Conservation (phyloP, 345 rosid genomes). For the Hypericum androsaemum region DNA sequence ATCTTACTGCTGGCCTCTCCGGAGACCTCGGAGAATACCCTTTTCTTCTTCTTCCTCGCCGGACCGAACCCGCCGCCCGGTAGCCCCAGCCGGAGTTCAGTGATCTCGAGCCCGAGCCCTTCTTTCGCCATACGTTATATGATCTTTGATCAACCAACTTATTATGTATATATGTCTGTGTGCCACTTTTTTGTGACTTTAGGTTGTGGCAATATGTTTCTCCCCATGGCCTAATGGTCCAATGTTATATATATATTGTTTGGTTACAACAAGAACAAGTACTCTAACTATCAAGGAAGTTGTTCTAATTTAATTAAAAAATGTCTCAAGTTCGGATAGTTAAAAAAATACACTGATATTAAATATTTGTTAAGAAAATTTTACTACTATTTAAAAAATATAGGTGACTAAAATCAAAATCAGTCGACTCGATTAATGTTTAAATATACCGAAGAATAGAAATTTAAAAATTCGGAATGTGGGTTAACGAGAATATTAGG, state of each 20-base stretch:
- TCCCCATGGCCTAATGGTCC: too few relatives aligned
- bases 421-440: too few relatives aligned
- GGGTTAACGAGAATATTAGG: background rate
- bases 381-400: too few relatives aligned
- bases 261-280: too few relatives aligned
- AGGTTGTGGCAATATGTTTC: background rate
- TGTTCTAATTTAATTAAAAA: too few relatives aligned
- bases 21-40: constrained; percentile 54
- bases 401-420: too few relatives aligned
- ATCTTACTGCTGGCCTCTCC: constrained; percentile 9
- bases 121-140: constrained; percentile 29
- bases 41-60: constrained; percentile 46
- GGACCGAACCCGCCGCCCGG: constrained; percentile 31
- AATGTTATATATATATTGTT: too few relatives aligned
- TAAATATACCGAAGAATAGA: background rate
- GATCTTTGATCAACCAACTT: constrained; percentile 1
- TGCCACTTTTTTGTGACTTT: background rate
- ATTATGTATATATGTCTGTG: background rate
- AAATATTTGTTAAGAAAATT: too few relatives aligned
- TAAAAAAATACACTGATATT: too few relatives aligned
- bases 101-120: constrained; percentile 65
- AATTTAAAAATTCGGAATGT: constrained; percentile 1
- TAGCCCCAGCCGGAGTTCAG: constrained; percentile 76
- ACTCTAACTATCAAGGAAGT: too few relatives aligned
- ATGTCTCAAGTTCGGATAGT: too few relatives aligned